Conservation (phyloP, 495 filamentous ascomycete genomes). For the Hypomontagnella submonticulosa region DNA sequence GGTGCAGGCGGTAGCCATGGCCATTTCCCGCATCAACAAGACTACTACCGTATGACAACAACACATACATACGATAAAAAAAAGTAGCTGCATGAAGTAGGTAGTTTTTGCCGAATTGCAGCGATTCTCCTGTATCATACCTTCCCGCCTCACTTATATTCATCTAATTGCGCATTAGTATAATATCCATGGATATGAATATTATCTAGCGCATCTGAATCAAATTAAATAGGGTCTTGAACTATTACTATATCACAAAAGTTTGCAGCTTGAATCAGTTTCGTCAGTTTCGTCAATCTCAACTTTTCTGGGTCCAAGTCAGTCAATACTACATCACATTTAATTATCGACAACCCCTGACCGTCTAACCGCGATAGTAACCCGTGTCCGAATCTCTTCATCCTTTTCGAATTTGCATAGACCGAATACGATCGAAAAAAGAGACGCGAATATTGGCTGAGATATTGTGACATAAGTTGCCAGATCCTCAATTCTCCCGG, state of each 20-base stretch:
- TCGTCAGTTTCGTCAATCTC: constrained; percentile 8
- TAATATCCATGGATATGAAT: not conserved
- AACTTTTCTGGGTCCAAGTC: constrained; percentile 27
- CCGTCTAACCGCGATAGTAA: constrained; percentile 13
- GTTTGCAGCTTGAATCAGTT: constrained; percentile 26
- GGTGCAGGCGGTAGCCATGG: constrained; percentile 36
- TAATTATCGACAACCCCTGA: constrained; percentile 21
- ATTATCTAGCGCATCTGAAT: constrained; percentile 4
- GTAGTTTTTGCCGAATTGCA: too few species aligned
- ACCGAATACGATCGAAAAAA: constrained; percentile 19
- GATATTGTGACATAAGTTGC: constrained; percentile 9
- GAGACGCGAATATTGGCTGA: constrained; percentile 11
- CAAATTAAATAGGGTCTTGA: constrained; percentile 22
- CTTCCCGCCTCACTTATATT: constrained; percentile 3
- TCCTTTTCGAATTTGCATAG: not conserved
- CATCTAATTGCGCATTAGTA: constrained; percentile 16
- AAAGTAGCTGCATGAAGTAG: not conserved
- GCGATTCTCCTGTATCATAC: not conserved
- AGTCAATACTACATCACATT: constrained; percentile 8
- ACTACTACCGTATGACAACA: constrained; percentile 33
- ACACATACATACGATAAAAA: constrained; percentile 17
- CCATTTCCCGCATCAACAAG: constrained; percentile 44
- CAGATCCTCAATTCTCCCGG: constrained; percentile 41
- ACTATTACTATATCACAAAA: constrained; percentile 18
- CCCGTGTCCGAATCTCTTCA: constrained; percentile 1